Evolutionary conservation across 192 early-diverging fungal species (phyloP).

Genomic region (Phlyctochytrium arcticum): DNA sequence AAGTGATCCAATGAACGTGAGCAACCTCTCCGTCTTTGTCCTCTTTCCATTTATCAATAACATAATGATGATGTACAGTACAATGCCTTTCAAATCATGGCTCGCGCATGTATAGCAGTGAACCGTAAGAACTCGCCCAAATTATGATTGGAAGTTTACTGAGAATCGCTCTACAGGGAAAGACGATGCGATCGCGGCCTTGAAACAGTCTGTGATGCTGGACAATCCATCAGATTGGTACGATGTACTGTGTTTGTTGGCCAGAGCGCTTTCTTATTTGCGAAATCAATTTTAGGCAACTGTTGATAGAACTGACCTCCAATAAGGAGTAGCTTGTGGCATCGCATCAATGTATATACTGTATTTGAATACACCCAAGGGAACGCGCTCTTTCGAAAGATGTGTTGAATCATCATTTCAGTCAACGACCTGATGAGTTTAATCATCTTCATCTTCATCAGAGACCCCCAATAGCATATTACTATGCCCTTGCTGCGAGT

Average conservation of each 20-base stretch:
- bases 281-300: slow-evolving; percentile 49
- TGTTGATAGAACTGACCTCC: slow-evolving; percentile 51
- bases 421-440: too few relatives aligned
- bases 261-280: neutral
- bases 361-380: too few relatives aligned
- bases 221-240: slow-evolving; percentile 63
- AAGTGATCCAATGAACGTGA: slow-evolving; percentile 54
- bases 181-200: slow-evolving; percentile 55
- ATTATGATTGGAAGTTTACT: neutral
- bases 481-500: too few relatives aligned
- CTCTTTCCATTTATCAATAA: too few relatives aligned
- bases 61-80: slow-evolving; percentile 42
- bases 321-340: slow-evolving; percentile 43
- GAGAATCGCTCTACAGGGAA: slow-evolving; percentile 36
- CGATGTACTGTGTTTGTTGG: neutral
- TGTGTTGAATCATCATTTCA: too few relatives aligned
- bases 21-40: too few relatives aligned
- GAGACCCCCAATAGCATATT: too few relatives aligned
- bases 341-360: too few relatives aligned
- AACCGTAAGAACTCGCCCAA: slow-evolving; percentile 39
- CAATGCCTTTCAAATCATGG: slow-evolving; percentile 62
- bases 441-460: too few relatives aligned
- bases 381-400: too few relatives aligned
- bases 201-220: slow-evolving; percentile 56
- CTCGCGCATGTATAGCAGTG: slow-evolving; percentile 56